Percentiles rank a stretch among this genome's conserved stretches.
Conservation (phyloP, 169 alveolate species). For the Eimeria falciformis region DNA sequence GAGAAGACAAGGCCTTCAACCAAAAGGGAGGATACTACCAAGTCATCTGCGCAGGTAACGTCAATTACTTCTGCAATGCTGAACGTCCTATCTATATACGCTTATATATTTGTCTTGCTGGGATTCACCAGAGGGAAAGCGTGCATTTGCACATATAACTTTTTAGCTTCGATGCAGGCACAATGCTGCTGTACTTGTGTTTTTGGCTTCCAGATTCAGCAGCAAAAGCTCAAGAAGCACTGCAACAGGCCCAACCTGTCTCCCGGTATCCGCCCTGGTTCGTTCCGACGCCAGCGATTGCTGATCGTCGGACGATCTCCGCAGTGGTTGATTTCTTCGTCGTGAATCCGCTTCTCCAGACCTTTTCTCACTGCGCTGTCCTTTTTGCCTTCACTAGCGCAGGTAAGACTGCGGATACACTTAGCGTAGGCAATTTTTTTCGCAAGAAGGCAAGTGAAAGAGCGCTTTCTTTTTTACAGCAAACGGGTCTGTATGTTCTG, state of each 20-base stretch:
- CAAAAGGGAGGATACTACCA: constrained; percentile 52
- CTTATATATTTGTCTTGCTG: too few species aligned
- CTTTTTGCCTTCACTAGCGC: constrained; percentile 62
- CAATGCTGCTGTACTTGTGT: neutral
- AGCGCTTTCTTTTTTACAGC: neutral
- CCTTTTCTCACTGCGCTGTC: constrained; percentile 59
- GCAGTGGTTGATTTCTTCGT: constrained; percentile 68
- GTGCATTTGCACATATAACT: neutral
- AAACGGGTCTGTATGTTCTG: neutral
- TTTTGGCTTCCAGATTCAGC: constrained; percentile 21
- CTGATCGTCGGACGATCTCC: constrained; percentile 48
- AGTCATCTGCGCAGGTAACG: constrained; percentile 47
- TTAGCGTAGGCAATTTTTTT: too few species aligned
- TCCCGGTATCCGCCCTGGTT: constrained; percentile 74
- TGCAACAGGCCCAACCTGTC: constrained; percentile 43
- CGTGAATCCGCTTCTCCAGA: constrained; percentile 31
- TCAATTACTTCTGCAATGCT: neutral
- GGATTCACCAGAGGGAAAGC: too few species aligned
- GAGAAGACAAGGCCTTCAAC: constrained; percentile 28
- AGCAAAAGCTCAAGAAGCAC: constrained; percentile 24
- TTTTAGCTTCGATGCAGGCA: neutral
- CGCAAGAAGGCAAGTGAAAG: too few species aligned
- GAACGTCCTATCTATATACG: neutral
- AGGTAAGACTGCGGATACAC: constrained; percentile 51
- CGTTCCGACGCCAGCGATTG: constrained; percentile 54